Base-by-base conservation (phyloP, 2,329 filamentous ascomycete genomes). In the Fusarium nodosum region DNA sequence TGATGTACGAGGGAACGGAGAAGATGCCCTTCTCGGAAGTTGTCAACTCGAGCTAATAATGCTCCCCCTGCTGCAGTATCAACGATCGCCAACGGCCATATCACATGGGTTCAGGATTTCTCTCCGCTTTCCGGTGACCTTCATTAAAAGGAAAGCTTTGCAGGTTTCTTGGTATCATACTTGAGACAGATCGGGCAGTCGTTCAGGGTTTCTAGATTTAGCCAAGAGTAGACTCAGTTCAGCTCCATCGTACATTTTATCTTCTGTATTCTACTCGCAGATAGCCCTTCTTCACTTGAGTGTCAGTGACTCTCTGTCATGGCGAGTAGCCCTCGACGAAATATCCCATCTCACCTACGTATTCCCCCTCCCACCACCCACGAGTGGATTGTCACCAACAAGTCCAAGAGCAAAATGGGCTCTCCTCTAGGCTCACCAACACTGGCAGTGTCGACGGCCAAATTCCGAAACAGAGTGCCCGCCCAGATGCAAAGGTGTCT, bases 401-500 rank as follows among this genome's bases (percentile, higher is more conserved):
- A 56, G 20, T 26, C 39, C 24, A 50, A 63, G 28, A 51, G 55
- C 31, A 75, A 63, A 18, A 77, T 77, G 75, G 73, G 64, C 60
- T 74, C 77, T 36, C 79, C 79, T 22, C 56, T 81, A 50, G 78
- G 79, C 50, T 78, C 79, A 30, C 80, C 79, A 36, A 78, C 77
- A 48, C 70, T 81, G 62, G 77, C 77, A 56, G 77, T 79, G 66
- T 80, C 79, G 18, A 77, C 79, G 4, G 77, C 79, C 51, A 79
- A 77, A 67, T 72, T 75, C 41, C 68, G 74, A 55, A 75, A 75
- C 50, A 68, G 76, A 39, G 73, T 86, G 38, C 84, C 84, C 3
- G 83, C 82, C 22, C 84, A 85, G 61, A 77, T 87, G 61, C 80
- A 82, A 54, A 80, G 85, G 63, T 79, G 79, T 38, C 74, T 87